phyloP scores from a whole-genome alignment of 2,329 filamentous ascomycete genomes.

The Cryphonectria naterciae region DNA sequence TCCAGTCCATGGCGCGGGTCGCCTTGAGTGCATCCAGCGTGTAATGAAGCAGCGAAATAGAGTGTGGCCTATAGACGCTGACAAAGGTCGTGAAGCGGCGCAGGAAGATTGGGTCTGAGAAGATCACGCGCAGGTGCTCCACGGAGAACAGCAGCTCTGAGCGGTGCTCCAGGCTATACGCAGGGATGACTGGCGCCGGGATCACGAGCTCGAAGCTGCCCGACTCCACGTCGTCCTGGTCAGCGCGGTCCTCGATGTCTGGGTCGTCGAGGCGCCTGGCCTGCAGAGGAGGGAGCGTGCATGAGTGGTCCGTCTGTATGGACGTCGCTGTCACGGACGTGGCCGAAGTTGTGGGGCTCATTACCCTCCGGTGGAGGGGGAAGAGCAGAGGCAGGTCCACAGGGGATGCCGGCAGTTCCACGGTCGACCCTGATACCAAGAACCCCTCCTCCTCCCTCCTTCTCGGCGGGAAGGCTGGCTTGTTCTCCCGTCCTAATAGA shows the following conservation, averaged over 20 bases:
- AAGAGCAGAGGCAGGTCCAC: background rate
- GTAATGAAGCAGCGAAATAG: conserved; percentile 69
- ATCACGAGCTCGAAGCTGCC: conserved; percentile 31
- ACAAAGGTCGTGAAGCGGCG: conserved; percentile 71
- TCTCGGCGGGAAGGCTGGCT: background rate
- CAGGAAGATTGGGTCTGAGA: conserved; percentile 31
- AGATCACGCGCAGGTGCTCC: conserved; percentile 46
- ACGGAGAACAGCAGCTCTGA: conserved; percentile 61
- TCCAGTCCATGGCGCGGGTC: conserved; percentile 70
- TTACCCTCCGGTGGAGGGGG: background rate
- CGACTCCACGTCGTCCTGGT: background rate
- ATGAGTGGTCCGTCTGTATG: conserved; percentile 24
- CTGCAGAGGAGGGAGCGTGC: conserved; percentile 40
- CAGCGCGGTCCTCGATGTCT: conserved; percentile 52
- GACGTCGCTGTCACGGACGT: conserved; percentile 30
- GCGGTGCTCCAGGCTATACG: conserved; percentile 56
- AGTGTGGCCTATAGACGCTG: conserved; percentile 60
- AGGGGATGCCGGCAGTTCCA: conserved; percentile 12
- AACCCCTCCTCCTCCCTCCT: background rate
- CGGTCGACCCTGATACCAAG: conserved; percentile 6
- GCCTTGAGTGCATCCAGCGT: conserved; percentile 75
- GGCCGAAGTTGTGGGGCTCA: conserved; percentile 13
- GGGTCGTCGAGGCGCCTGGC: conserved; percentile 61
- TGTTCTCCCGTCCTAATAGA: background rate
- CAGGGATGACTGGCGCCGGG: conserved; percentile 34